phyloP scores from a whole-genome alignment of 2,329 filamentous ascomycete species.

The Cladophialophora carrionii region DNA sequence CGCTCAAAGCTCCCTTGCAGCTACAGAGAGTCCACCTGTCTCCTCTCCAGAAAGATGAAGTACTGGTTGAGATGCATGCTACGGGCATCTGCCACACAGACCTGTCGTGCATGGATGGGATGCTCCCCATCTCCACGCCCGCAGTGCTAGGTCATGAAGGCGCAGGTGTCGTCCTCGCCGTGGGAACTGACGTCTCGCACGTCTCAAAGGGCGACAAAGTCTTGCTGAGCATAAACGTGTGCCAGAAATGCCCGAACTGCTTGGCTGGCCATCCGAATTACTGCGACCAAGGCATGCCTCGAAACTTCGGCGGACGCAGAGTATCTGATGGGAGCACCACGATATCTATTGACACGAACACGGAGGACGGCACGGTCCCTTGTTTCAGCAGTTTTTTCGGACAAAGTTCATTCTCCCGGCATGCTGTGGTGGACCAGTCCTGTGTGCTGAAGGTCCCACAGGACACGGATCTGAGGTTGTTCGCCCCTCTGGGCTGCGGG shows the following conservation, averaged over 20 bases:
- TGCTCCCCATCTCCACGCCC: constrained; percentile 49
- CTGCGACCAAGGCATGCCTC: constrained; percentile 14
- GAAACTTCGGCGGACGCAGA: constrained; percentile 33
- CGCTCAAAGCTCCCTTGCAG: background rate
- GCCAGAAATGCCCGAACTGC: constrained; percentile 35
- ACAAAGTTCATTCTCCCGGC: constrained; percentile 43
- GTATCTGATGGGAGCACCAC: constrained; percentile 10
- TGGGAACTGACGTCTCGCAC: constrained; percentile 36
- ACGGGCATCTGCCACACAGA: constrained; percentile 90
- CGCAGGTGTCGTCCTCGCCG: constrained; percentile 29
- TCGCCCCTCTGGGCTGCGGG: constrained; percentile 42
- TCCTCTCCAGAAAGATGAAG: constrained; percentile 43
- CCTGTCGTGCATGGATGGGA: constrained; percentile 53
- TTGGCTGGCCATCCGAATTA: constrained; percentile 26
- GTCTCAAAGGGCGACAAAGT: constrained; percentile 41
- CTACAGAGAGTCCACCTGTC: constrained; percentile 3
- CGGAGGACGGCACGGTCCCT: background rate
- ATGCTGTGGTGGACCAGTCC: constrained; percentile 40
- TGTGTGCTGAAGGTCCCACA: constrained; percentile 37
- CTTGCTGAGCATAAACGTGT: constrained; percentile 37
- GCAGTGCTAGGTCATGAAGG: constrained; percentile 50
- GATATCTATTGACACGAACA: background rate
- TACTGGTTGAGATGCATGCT: constrained; percentile 86
- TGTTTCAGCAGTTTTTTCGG: constrained; percentile 44
- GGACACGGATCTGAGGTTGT: constrained; percentile 28